A percentile compares a stretch with the other conserved stretches of the same genome.
Conservation (phyloP, 768 basidiomycete species). For the Suillus occidentalis region DNA sequence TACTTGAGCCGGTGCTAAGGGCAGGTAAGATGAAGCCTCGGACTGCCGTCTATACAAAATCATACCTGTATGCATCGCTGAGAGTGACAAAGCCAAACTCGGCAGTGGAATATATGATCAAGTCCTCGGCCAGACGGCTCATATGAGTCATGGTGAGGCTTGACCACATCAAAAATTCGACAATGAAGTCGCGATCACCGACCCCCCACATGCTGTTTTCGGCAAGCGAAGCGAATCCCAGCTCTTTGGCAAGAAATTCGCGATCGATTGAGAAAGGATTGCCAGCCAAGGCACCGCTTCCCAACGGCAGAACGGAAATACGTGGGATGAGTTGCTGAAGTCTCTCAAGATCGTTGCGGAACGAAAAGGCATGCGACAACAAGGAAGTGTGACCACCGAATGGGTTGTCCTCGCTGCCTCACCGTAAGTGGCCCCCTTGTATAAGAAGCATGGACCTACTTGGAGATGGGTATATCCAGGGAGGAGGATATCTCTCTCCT, state of each 20-base stretch:
- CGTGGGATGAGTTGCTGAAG: slow-evolving; percentile 83
- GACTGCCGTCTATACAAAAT: slow-evolving; percentile 4
- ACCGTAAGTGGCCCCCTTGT: not conserved
- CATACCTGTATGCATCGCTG: slow-evolving; percentile 95
- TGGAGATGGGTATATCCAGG: slow-evolving; percentile 99
- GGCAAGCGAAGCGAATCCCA: slow-evolving; percentile 84
- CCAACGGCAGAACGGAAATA: slow-evolving; percentile 90
- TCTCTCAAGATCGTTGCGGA: slow-evolving; percentile 85
- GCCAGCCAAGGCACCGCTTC: slow-evolving; percentile 92
- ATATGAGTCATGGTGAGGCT: slow-evolving; percentile 91
- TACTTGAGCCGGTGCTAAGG: slow-evolving; percentile 91
- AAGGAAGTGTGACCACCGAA: slow-evolving; percentile 99
- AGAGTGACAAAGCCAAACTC: slow-evolving; percentile 97
- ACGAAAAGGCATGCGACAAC: slow-evolving; percentile 92
- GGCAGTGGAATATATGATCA: slow-evolving; percentile 94
- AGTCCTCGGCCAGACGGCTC: slow-evolving; percentile 92
- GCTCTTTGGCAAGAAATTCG: slow-evolving; percentile 86
- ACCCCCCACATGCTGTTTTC: slow-evolving; percentile 98
- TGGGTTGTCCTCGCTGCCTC: slow-evolving; percentile 92
- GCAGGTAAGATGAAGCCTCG: not conserved
- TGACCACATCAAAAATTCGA: slow-evolving; percentile 97
- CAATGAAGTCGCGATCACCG: slow-evolving; percentile 94
- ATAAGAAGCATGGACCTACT: slow-evolving; percentile 42
- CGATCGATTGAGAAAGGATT: slow-evolving; percentile 95
- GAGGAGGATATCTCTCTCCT: slow-evolving; percentile 86